These are phyloP conservation scores for Osmozyma mogii DNA, from an alignment of 805 yeast species.

Conservation along the genomic window DNA sequence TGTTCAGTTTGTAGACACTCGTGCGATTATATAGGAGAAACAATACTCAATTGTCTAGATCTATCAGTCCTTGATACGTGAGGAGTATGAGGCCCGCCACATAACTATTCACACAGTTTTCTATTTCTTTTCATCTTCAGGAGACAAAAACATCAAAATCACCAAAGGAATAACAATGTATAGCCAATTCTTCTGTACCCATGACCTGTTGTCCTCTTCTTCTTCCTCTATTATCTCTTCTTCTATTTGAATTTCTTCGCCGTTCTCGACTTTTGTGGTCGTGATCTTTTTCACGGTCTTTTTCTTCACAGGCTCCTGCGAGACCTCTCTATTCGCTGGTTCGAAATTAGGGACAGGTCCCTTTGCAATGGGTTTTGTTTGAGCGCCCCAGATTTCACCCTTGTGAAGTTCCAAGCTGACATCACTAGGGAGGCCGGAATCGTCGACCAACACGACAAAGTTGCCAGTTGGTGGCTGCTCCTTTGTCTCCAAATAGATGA, in stretches of 20 bases:
- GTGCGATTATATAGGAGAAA: background rate
- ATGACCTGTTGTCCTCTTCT: slow-evolving; percentile 30
- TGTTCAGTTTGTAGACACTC: background rate
- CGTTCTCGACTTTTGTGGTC: slow-evolving; percentile 16
- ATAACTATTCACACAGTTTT: background rate
- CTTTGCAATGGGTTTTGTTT: slow-evolving; percentile 2
- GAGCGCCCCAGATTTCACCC: slow-evolving; percentile 5
- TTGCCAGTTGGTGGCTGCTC: slow-evolving; percentile 4
- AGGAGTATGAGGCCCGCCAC: background rate
- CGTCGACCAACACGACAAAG: slow-evolving; percentile 5
- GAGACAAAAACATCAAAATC: slow-evolving; percentile 29
- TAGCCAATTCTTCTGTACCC: slow-evolving; percentile 57
- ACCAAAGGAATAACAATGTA: slow-evolving; percentile 43
- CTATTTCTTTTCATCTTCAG: slow-evolving; percentile 10
- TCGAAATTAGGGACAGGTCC: slow-evolving; percentile 25
- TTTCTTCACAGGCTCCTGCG: slow-evolving; percentile 7
- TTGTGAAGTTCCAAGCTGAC: slow-evolving; percentile 2
- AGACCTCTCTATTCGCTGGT: slow-evolving; percentile 11
- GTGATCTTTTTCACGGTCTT: slow-evolving; percentile 14
- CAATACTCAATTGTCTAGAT: background rate
- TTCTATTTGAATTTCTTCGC: slow-evolving; percentile 15
- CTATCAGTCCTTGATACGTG: background rate
- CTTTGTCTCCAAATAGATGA: slow-evolving; percentile 13
- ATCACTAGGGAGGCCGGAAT: slow-evolving; percentile 3
- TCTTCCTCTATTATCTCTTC: slow-evolving; percentile 17